These are phyloP conservation scores for Hemerocallis citrina DNA, from an alignment of 106 monocot genomes.

Conservation along the genomic window DNA sequence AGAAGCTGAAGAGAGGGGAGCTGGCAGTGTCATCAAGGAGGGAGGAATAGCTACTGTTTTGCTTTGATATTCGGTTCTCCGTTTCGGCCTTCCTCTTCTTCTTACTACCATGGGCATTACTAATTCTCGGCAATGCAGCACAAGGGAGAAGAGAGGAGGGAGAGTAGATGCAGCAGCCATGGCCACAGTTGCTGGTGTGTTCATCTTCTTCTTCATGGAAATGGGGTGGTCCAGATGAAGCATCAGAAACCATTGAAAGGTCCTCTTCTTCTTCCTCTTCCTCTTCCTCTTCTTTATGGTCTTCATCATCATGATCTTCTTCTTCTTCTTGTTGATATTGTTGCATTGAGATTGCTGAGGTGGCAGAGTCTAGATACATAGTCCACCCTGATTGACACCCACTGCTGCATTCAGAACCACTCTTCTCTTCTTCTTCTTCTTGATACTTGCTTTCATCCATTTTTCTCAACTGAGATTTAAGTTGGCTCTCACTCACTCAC, in stretches of 20 bases:
- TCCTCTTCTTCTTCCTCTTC: conserved; percentile 66
- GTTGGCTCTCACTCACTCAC: background rate
- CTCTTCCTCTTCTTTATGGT: conserved; percentile 12
- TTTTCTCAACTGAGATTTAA: no score
- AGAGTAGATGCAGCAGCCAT: background rate
- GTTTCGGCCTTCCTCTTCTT: conserved; percentile 41
- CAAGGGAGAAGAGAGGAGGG: background rate
- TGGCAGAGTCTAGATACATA: conserved; percentile 57
- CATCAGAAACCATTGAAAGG: conserved; percentile 91
- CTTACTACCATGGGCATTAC: conserved; percentile 27
- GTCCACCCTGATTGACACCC: conserved; percentile 96
- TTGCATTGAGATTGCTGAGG: background rate
- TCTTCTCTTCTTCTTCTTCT: conserved; percentile 4
- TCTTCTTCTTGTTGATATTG: no score
- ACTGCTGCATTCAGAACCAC: conserved; percentile 61
- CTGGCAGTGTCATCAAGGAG: conserved; percentile 82
- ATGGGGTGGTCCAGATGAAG: conserved; percentile 86
- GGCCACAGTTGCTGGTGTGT: conserved; percentile 5
- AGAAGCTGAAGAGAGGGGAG: conserved; percentile 49
- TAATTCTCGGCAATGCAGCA: no score
- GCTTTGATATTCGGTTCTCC: background rate
- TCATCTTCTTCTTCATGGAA: conserved; percentile 23
- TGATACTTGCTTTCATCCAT: conserved; percentile 21
- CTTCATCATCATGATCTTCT: no score
- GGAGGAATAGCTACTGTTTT: conserved; percentile 6